A percentile compares a stretch with the other conserved stretches of the same genome.
Evolutionary conservation across 345 rosid genomes (phyloP).

Genomic region (Microthlaspi erraticum): DNA sequence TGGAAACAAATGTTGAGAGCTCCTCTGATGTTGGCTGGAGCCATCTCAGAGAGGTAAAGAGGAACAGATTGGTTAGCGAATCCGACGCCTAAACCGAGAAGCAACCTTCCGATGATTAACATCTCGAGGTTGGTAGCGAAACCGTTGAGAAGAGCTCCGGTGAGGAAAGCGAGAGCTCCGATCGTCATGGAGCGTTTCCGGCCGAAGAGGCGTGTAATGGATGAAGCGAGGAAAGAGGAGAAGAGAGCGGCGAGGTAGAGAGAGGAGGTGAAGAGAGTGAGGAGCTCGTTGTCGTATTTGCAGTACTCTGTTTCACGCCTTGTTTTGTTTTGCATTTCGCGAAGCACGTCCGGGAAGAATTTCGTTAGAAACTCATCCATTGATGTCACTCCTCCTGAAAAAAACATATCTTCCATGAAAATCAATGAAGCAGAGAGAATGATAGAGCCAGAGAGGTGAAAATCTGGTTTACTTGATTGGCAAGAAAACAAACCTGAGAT

Average conservation of each 20-base stretch:
- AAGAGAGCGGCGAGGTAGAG: slow-evolving; percentile 52
- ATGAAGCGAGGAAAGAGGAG: slow-evolving; percentile 45
- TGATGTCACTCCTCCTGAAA: slow-evolving; percentile 56
- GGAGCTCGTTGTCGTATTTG: slow-evolving; percentile 48
- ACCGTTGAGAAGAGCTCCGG: slow-evolving; percentile 55
- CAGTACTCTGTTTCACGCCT: slow-evolving; percentile 47
- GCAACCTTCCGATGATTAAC: slow-evolving; percentile 53
- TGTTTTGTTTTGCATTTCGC: neutral
- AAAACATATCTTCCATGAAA: neutral
- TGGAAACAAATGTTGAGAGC: slow-evolving; percentile 49
- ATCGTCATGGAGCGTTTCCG: slow-evolving; percentile 47
- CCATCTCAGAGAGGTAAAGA: slow-evolving; percentile 55
- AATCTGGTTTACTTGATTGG: neutral
- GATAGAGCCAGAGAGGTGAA: neutral
- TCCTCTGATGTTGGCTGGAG: slow-evolving; percentile 50
- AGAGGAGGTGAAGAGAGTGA: slow-evolving; percentile 56
- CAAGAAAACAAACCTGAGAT: slow-evolving; percentile 51
- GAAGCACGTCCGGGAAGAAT: slow-evolving; percentile 51
- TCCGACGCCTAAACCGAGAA: slow-evolving; percentile 58
- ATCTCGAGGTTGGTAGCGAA: slow-evolving; percentile 45
- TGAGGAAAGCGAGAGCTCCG: slow-evolving; percentile 47
- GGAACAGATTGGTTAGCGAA: slow-evolving; percentile 56
- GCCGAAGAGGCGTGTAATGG: slow-evolving; percentile 38
- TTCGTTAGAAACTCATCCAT: slow-evolving; percentile 50
- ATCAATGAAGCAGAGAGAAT: neutral